Evolutionary conservation across 305 asterid species (phyloP).

Genomic region (Fraxinus xanthoxyloides): DNA sequence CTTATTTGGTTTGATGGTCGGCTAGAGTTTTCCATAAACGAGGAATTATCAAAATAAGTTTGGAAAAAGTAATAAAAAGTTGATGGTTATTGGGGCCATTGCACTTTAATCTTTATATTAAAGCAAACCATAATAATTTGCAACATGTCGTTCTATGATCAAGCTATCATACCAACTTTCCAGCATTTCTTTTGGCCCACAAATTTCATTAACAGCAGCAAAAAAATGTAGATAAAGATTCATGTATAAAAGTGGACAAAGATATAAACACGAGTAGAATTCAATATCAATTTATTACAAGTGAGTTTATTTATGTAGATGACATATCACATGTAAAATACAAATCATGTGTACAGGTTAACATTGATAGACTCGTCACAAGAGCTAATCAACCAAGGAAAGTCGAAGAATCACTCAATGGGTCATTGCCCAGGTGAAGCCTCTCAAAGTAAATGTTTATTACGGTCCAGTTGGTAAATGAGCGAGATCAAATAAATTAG

Average conservation of each 20-base stretch:
- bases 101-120: neutral
- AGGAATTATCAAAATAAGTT: neutral
- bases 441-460: no score
- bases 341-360: no score
- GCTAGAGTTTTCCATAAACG: neutral
- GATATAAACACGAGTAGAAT: neutral
- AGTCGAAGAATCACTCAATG: no score
- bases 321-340: no score
- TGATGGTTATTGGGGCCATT: neutral
- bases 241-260: no score
- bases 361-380: no score
- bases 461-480: no score
- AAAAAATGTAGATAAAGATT: neutral
- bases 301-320: no score
- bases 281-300: no score
- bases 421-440: no score
- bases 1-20: neutral
- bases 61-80: neutral
- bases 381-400: no score
- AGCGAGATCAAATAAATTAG: neutral
- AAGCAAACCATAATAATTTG: neutral
- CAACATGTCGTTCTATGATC: neutral
- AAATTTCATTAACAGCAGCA: neutral
- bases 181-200: neutral
- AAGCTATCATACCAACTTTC: neutral